These are phyloP conservation scores for Candida pseudoviswanathii DNA, from an alignment of 1,139 yeast genomes.

Conservation along the genomic window DNA sequence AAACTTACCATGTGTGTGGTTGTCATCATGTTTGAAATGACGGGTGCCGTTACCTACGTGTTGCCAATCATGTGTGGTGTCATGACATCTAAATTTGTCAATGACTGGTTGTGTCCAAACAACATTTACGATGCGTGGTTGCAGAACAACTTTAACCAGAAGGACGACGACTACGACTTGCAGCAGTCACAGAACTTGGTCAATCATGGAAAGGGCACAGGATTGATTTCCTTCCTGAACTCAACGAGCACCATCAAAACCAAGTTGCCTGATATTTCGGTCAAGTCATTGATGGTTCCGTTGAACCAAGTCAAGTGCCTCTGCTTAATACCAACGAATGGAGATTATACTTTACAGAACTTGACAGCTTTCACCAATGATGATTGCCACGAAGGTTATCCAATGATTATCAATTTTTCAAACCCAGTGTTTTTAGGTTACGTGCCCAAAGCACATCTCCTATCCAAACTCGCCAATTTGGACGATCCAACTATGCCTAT, in stretches of 20 bases:
- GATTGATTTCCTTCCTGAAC: constrained; percentile 38
- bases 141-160: constrained; percentile 30
- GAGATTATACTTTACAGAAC: constrained; percentile 22
- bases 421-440: constrained; percentile 41
- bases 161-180: constrained; percentile 5
- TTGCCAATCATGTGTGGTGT: constrained; percentile 63
- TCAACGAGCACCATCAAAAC: constrained; percentile 32
- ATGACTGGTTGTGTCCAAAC: constrained; percentile 47
- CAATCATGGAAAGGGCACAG: constrained; percentile 46
- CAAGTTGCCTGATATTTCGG: constrained; percentile 37
- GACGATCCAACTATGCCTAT: constrained; percentile 15
- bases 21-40: constrained; percentile 56
- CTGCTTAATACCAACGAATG: constrained; percentile 28
- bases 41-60: constrained; percentile 62
- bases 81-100: constrained; percentile 51
- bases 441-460: constrained; percentile 24
- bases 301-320: constrained; percentile 29
- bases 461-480: constrained; percentile 16
- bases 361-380: constrained; percentile 26
- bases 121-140: constrained; percentile 54
- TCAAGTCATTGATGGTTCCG: constrained; percentile 38
- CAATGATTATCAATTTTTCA: constrained; percentile 30
- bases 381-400: constrained; percentile 49
- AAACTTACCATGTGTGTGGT: constrained; percentile 59
- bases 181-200: constrained; percentile 10